Evolutionary conservation across 208 protist species (phyloP).

Genomic region (Trypanosoma boissoni): DNA sequence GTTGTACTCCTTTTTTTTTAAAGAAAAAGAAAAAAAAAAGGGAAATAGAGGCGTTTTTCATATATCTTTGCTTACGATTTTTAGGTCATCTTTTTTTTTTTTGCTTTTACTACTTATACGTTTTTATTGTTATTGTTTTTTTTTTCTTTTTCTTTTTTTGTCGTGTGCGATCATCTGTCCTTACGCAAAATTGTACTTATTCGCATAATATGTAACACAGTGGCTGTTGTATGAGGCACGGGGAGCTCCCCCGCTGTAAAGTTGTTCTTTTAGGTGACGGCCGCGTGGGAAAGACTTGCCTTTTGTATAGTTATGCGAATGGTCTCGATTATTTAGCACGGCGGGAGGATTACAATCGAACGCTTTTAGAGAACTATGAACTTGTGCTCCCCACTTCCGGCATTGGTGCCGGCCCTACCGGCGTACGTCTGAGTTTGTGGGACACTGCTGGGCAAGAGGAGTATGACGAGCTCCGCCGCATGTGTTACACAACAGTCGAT

Average conservation of each 20-base stretch:
- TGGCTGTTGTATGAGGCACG: neutral
- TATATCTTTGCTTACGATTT: neutral
- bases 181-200: too few relatives aligned
- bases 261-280: slow-evolving; percentile 48
- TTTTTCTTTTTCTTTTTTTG: slow-evolving; percentile 2
- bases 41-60: neutral
- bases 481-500: slow-evolving; percentile 28
- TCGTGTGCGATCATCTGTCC: neutral
- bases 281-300: slow-evolving; percentile 48
- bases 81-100: neutral
- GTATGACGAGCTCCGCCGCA: slow-evolving; percentile 91
- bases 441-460: slow-evolving; percentile 92
- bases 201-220: too few relatives aligned
- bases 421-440: slow-evolving; percentile 63
- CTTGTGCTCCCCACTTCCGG: slow-evolving; percentile 27
- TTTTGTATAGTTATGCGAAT: slow-evolving; percentile 34
- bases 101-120: neutral
- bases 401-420: slow-evolving; percentile 47
- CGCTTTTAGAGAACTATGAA: slow-evolving; percentile 89
- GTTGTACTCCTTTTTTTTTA: neutral
- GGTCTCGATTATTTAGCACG: slow-evolving; percentile 54
- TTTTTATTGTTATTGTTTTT: neutral
- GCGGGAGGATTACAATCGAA: slow-evolving; percentile 23
- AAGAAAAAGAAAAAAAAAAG: too few relatives aligned
- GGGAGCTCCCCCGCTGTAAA: slow-evolving; percentile 25